Evolutionary conservation across 2,329 filamentous ascomycete genomes (phyloP).

Genomic region (Alternaria infectoria): DNA sequence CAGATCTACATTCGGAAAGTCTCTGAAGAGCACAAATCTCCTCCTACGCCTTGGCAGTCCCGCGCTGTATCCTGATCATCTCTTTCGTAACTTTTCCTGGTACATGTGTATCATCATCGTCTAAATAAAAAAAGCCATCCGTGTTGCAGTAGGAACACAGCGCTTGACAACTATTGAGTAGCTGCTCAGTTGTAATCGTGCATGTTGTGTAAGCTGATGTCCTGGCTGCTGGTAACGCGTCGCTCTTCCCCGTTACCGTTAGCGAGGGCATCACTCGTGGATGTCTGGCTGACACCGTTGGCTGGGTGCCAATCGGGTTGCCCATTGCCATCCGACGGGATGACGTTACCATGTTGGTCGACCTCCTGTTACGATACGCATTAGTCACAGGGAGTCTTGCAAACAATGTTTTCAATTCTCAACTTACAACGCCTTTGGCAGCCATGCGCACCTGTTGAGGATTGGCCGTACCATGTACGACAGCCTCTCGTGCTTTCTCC

Average conservation of each 20-base stretch:
- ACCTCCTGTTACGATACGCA: constrained; percentile 49
- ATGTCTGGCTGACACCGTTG: constrained; percentile 25
- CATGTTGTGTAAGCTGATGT: constrained; percentile 67
- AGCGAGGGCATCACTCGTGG: constrained; percentile 20
- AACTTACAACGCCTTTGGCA: constrained; percentile 61
- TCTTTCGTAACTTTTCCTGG: constrained; percentile 8
- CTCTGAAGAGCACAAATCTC: not conserved
- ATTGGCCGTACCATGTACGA: constrained; percentile 67
- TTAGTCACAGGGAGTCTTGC: constrained; percentile 11
- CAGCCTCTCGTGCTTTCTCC: constrained; percentile 68
- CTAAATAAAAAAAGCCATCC: not conserved
- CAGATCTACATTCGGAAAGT: not conserved
- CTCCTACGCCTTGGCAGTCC: constrained; percentile 1
- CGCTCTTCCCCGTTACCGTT: constrained; percentile 32
- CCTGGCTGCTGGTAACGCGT: constrained; percentile 57
- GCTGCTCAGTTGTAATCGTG: constrained; percentile 45
- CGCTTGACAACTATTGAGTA: not conserved
- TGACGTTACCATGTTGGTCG: constrained; percentile 62
- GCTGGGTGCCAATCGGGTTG: constrained; percentile 33
- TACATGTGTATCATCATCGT: not conserved
- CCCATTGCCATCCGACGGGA: constrained; percentile 53
- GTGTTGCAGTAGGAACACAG: not conserved
- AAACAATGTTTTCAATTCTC: not conserved
- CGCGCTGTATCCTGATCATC: constrained; percentile 1
- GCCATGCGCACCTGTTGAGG: constrained; percentile 67